Evolutionary conservation across 371 early-diverging fungal genomes (phyloP).

Genomic region (Phascolomyces articulosus): DNA sequence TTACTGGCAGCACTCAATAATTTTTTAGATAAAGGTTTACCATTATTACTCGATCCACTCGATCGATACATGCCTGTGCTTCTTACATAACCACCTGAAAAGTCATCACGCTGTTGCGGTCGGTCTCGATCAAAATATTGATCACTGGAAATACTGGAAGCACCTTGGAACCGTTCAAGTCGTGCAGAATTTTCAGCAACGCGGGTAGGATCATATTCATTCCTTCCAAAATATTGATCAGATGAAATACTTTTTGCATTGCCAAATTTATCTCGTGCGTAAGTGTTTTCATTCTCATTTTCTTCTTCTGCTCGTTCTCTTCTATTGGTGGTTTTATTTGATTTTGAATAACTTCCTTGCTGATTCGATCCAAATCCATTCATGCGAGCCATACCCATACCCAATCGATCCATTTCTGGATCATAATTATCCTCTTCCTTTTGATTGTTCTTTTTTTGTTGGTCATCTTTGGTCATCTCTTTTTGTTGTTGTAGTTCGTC

Average conservation of each 20-base stretch:
- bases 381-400: constrained; percentile 55
- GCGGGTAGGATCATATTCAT: constrained; percentile 54
- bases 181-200: constrained; percentile 60
- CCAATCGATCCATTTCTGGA: constrained; percentile 46
- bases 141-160: constrained; percentile 73
- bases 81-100: constrained; percentile 19
- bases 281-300: constrained; percentile 29
- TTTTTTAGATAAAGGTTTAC: constrained; percentile 29
- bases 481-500: constrained; percentile 1
- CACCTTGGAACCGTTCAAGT: constrained; percentile 74
- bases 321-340: not conserved
- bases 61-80: constrained; percentile 19
- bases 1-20: constrained; percentile 34
- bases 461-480: too few species aligned
- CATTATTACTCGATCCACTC: not conserved
- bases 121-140: constrained; percentile 73
- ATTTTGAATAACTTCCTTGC: constrained; percentile 2
- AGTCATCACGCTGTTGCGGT: not conserved
- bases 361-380: not conserved
- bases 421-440: not conserved
- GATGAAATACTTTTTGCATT: constrained; percentile 82
- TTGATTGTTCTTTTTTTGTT: not conserved
- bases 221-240: constrained; percentile 88
- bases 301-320: not conserved
- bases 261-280: constrained; percentile 68